Conservation (phyloP, 2,329 filamentous ascomycete genomes). For the Penicillium verrucosum region DNA sequence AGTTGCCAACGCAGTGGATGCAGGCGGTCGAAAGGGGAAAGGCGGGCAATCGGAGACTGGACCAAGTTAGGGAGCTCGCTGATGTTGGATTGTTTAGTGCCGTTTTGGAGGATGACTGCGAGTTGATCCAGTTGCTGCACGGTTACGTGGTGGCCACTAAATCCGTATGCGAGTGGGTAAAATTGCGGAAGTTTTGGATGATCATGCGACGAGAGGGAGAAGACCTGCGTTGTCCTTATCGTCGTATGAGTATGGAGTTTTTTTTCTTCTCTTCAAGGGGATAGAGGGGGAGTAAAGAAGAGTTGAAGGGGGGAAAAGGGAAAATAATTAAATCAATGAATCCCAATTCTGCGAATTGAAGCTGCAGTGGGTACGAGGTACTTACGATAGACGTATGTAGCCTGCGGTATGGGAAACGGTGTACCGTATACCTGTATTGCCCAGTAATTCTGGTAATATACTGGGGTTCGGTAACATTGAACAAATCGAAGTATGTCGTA, state of each 20-base stretch:
- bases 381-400: slow-evolving; percentile 11
- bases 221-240: slow-evolving; percentile 21
- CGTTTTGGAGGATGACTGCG: slow-evolving; percentile 21
- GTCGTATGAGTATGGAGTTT: slow-evolving; percentile 3
- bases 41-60: slow-evolving; percentile 31
- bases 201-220: slow-evolving; percentile 28
- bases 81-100: slow-evolving; percentile 29
- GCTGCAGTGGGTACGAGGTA: slow-evolving; percentile 24
- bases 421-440: slow-evolving; percentile 8
- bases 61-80: slow-evolving; percentile 23
- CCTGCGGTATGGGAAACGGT: slow-evolving; percentile 1
- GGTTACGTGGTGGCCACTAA: slow-evolving; percentile 36
- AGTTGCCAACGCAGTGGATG: slow-evolving; percentile 36
- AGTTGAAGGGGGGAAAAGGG: slow-evolving; percentile 1
- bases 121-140: slow-evolving; percentile 33
- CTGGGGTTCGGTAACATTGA: neutral
- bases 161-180: slow-evolving; percentile 26
- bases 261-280: slow-evolving; percentile 1
- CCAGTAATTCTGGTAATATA: neutral
- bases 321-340: slow-evolving; percentile 28
- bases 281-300: slow-evolving; percentile 3
- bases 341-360: slow-evolving; percentile 24
- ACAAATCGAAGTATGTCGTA: neutral
- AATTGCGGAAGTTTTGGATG: slow-evolving; percentile 23
- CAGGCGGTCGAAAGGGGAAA: slow-evolving; percentile 37